These are phyloP conservation scores for Boletus coccyginus DNA, from an alignment of 768 basidiomycete species.

Conservation along the genomic window DNA sequence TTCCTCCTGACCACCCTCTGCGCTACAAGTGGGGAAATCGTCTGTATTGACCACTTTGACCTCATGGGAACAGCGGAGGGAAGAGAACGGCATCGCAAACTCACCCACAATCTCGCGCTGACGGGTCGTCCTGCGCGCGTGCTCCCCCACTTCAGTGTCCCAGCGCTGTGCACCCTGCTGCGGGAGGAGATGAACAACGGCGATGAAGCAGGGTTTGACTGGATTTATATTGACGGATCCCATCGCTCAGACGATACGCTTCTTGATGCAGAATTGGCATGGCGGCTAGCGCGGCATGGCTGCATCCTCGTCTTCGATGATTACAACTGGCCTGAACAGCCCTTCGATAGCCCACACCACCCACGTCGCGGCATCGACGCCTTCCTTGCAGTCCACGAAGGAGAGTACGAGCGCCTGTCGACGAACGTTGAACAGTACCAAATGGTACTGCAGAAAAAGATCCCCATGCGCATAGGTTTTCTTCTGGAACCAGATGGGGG, in stretches of 20 bases:
- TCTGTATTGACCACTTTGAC: constrained; percentile 62
- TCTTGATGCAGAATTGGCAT: constrained; percentile 57
- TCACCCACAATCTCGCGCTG: constrained; percentile 46
- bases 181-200: constrained; percentile 40
- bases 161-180: constrained; percentile 46
- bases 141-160: constrained; percentile 50
- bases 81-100: constrained; percentile 39
- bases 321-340: constrained; percentile 52
- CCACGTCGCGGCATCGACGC: constrained; percentile 56
- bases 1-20: constrained; percentile 52
- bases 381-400: constrained; percentile 49
- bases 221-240: constrained; percentile 59
- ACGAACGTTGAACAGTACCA: constrained; percentile 41
- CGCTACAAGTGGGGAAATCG: constrained; percentile 40
- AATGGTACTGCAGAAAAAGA: constrained; percentile 49
- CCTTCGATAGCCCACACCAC: constrained; percentile 47
- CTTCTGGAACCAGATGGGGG: constrained; percentile 11
- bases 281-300: constrained; percentile 51
- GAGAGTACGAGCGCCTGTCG: constrained; percentile 45
- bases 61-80: constrained; percentile 48
- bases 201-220: constrained; percentile 47
- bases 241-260: constrained; percentile 60
- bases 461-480: constrained; percentile 55
- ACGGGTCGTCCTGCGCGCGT: constrained; percentile 46
- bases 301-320: constrained; percentile 58